A percentile compares a stretch with the other conserved stretches of the same genome.
phyloP scores from a whole-genome alignment of 2,329 filamentous ascomycete genomes.

The Knufia fluminis region DNA sequence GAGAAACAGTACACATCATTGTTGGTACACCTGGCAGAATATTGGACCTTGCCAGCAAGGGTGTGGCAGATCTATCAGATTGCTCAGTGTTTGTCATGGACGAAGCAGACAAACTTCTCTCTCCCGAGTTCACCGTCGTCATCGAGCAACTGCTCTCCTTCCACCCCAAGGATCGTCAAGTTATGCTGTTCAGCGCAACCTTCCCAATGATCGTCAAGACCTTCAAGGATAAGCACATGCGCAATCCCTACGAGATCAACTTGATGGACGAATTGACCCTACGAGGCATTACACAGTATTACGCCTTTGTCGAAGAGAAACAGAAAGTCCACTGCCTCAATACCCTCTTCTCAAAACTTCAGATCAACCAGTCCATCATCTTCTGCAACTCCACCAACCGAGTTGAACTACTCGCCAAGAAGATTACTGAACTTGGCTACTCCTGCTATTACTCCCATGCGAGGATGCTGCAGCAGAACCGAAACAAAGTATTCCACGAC shows the following conservation, averaged over 20 bases:
- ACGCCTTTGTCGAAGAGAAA: constrained; percentile 98
- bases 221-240: constrained; percentile 98
- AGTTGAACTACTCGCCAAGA: constrained; percentile 94
- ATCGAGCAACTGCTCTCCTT: constrained; percentile 94
- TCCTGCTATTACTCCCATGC: constrained; percentile 99
- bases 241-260: constrained; percentile 94
- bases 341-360: constrained; percentile 95
- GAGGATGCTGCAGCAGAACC: constrained; percentile 91
- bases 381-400: constrained; percentile 99
- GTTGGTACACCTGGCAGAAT: constrained; percentile 96
- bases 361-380: constrained; percentile 99
- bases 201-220: constrained; percentile 95
- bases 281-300: constrained; percentile 97
- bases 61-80: constrained; percentile 88
- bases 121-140: constrained; percentile 90
- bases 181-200: constrained; percentile 98
- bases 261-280: constrained; percentile 98
- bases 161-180: constrained; percentile 93
- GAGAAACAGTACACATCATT: constrained; percentile 92
- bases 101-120: constrained; percentile 95
- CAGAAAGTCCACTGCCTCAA: constrained; percentile 98
- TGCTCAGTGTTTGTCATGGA: constrained; percentile 99
- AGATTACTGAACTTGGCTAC: constrained; percentile 97
- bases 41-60: constrained; percentile 90
- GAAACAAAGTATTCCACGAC: constrained; percentile 98